Base-by-base conservation (phyloP, 495 filamentous ascomycete species). In the Lasiosphaeria miniovina region DNA sequence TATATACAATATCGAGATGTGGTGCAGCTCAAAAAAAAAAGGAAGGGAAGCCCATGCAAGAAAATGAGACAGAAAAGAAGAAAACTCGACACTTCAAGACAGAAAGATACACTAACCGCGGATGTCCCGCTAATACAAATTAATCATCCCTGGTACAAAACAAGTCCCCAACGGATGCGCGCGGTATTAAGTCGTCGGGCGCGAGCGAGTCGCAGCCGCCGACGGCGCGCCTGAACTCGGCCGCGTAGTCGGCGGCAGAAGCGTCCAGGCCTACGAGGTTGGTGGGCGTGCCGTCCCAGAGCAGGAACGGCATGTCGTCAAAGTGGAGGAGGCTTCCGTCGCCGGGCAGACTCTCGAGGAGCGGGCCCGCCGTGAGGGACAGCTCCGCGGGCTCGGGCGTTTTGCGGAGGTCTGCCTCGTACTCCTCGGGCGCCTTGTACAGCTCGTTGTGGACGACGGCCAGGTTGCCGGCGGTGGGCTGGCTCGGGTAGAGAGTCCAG, bases 371-470 rank as follows among this genome's bases (percentile, higher is more conserved):
- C 0, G 70, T 57, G 5, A 76, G 64, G 35, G 60, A 54, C n/a
- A 62, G 60, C 57, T 76, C 76, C 1, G 41, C 31, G 12, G 49
- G 41, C 9, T 11, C 31, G n/a, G 54, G 7, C 11, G 49, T n/a
- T 6, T 55, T 60, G 11, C 17, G 4, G 14, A 70, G 57, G 33
- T 73, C 73, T 9, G 58, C 58, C 46, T 73, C 69, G 46, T 80
- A 88, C 67, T 94, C 90, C 70, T 94, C 90, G 0, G 90, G 89
- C 0, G 77, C 61, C 32, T 83, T 80, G 61, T 84, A 86, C 7
- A 92, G 73, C 55, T 96, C 91, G 62, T 78, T 82, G 68, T 96
- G 90, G 3, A 93, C 71, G 9, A 83, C 88, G 6, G 80, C 87
- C 11, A 95, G 61, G 7, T 80, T 68, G 52, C 75, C 71, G 3